Conservation (phyloP, 495 filamentous ascomycete species). For the Copromyces sp. region DNA sequence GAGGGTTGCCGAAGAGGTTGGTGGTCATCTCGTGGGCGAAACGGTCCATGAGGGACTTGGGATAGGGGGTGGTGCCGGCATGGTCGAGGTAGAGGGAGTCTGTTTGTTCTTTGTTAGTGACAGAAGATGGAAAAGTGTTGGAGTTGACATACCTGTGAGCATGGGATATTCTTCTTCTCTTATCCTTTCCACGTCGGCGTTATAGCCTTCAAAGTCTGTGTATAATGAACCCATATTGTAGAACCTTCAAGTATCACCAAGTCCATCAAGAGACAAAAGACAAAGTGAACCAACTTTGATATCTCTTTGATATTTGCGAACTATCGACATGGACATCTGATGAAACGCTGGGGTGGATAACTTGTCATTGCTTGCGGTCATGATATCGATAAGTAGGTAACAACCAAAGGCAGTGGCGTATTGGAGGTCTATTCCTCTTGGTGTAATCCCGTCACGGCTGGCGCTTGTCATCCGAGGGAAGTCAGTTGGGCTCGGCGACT, state of each 20-base stretch:
- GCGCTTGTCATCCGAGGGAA: not conserved
- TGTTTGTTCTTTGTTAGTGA: constrained; percentile 25
- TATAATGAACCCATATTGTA: not conserved
- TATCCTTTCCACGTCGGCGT: constrained; percentile 54
- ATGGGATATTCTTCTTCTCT: constrained; percentile 71
- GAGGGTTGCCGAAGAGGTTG: constrained; percentile 83
- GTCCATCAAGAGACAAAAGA: not conserved
- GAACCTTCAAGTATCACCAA: not conserved
- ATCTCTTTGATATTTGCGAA: not conserved
- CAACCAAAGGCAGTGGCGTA: constrained; percentile 1
- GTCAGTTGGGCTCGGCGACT: not conserved
- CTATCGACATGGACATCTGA: not conserved
- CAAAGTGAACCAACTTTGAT: not conserved
- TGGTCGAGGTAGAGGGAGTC: constrained; percentile 82
- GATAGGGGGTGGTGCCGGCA: constrained; percentile 76
- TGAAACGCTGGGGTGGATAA: not conserved
- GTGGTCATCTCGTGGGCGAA: constrained; percentile 67
- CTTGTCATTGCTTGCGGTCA: not conserved
- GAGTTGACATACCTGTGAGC: constrained; percentile 53
- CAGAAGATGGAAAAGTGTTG: not conserved
- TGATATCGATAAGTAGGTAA: not conserved
- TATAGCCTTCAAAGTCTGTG: constrained; percentile 38
- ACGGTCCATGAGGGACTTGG: constrained; percentile 69
- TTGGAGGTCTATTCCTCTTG: not conserved
- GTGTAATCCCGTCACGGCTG: not conserved